phyloP scores from a whole-genome alignment of 2,329 filamentous ascomycete genomes.

The Xylaria polymorpha region DNA sequence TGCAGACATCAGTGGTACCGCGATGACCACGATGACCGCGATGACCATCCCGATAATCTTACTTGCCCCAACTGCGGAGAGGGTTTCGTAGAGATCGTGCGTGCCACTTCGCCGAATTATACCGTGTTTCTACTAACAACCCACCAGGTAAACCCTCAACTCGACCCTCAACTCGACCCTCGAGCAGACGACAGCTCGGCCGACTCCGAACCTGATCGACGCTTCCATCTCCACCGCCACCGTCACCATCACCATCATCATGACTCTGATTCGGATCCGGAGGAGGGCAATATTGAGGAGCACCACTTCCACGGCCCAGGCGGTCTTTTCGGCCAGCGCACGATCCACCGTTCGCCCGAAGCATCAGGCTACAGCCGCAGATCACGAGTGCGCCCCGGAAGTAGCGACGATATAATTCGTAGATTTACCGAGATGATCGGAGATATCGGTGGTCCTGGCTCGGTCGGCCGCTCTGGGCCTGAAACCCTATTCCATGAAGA shows the following conservation, averaged over 20 bases:
- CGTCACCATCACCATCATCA: constrained; percentile 30
- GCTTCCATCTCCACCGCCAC: constrained; percentile 36
- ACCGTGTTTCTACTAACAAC: constrained; percentile 41
- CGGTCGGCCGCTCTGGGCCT: constrained; percentile 44
- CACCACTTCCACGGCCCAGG: constrained; percentile 55
- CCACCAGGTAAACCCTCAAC: constrained; percentile 63
- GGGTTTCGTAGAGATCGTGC: constrained; percentile 88
- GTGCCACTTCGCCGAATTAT: constrained; percentile 49
- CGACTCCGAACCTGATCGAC: constrained; percentile 49
- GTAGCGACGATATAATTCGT: constrained; percentile 51
- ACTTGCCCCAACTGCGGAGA: constrained; percentile 80
- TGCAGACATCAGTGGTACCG: constrained; percentile 86
- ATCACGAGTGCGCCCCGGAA: constrained; percentile 41
- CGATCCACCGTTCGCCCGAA: constrained; percentile 47
- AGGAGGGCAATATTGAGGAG: constrained; percentile 69
- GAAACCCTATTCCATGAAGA: constrained; percentile 43
- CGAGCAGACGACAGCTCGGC: constrained; percentile 54
- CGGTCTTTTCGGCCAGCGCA: constrained; percentile 56
- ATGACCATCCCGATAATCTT: constrained; percentile 66
- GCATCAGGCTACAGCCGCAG: constrained; percentile 31
- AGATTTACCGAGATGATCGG: constrained; percentile 54
- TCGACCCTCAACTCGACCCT: constrained; percentile 72
- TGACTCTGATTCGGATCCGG: constrained; percentile 65
- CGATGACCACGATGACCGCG: constrained; percentile 64
- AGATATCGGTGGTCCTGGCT: constrained; percentile 39